A percentile compares a stretch with the other conserved stretches of the same genome.
Conservation (phyloP, 2,329 filamentous ascomycete species). For the Hirsutella rhossiliensis region DNA sequence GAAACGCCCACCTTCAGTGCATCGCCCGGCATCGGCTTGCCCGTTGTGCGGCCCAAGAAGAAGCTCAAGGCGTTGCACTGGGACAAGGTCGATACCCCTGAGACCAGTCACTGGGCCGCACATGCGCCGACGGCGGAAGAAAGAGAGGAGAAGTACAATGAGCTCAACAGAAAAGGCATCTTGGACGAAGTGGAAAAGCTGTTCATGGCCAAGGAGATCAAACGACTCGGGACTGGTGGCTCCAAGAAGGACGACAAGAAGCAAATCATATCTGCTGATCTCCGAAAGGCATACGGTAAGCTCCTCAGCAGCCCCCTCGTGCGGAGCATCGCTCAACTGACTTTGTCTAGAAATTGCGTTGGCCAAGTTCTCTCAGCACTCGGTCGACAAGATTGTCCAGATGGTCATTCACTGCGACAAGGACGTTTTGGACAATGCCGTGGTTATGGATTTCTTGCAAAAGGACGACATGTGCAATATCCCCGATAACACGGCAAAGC, state of each 20-base stretch:
- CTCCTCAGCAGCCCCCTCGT: background rate
- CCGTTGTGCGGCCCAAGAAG: constrained; percentile 87
- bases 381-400: constrained; percentile 74
- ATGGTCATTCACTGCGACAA: constrained; percentile 94
- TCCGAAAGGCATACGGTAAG: constrained; percentile 75
- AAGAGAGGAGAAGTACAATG: constrained; percentile 90
- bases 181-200: constrained; percentile 95
- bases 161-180: constrained; percentile 88
- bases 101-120: constrained; percentile 85
- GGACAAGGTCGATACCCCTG: constrained; percentile 92
- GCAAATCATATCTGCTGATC: constrained; percentile 83
- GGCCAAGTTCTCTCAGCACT: constrained; percentile 78
- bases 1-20: constrained; percentile 44
- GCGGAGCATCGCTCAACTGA: background rate
- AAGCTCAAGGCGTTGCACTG: constrained; percentile 99
- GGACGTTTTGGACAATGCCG: constrained; percentile 75
- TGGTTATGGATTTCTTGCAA: constrained; percentile 94
- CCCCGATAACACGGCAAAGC: constrained; percentile 78
- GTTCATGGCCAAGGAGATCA: constrained; percentile 95
- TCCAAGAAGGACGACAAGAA: constrained; percentile 91
- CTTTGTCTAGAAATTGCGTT: constrained; percentile 63
- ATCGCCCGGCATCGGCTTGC: constrained; percentile 51
- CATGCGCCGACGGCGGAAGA: constrained; percentile 78
- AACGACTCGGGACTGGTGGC: constrained; percentile 59
- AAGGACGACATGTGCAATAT: constrained; percentile 88